phyloP scores from a whole-genome alignment of 2,329 filamentous ascomycete genomes.

The Claviceps sp. region DNA sequence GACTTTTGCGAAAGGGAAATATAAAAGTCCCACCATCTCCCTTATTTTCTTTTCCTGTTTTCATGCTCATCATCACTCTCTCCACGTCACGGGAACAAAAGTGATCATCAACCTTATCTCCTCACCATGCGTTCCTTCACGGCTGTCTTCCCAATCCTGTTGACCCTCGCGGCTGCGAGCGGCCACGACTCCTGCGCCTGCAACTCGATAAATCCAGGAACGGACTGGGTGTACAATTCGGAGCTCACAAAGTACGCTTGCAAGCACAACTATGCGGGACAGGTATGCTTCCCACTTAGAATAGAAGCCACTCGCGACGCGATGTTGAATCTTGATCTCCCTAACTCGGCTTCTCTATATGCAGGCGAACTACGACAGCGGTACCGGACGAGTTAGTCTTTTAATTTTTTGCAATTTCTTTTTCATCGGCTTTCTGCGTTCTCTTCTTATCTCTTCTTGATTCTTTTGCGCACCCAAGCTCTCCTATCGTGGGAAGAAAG shows the following conservation, averaged over 20 bases:
- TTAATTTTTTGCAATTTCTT: too few relatives aligned
- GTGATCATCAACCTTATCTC: too few relatives aligned
- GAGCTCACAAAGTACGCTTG: not conserved
- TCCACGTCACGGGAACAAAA: too few relatives aligned
- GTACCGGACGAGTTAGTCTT: not conserved
- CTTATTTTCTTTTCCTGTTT: too few relatives aligned
- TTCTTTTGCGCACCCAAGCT: not conserved
- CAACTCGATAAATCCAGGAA: too few relatives aligned
- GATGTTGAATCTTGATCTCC: too few relatives aligned
- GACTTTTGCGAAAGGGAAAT: too few relatives aligned
- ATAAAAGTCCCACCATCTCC: too few relatives aligned
- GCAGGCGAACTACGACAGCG: not conserved
- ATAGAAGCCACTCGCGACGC: not conserved
- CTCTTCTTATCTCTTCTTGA: too few relatives aligned
- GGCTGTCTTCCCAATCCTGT: not conserved
- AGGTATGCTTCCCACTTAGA: not conserved
- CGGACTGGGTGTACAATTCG: not conserved
- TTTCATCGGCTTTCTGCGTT: too few relatives aligned
- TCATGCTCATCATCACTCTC: too few relatives aligned
- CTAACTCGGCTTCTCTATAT: not conserved
- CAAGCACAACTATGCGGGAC: not conserved
- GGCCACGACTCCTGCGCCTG: not conserved
- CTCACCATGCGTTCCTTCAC: not conserved
- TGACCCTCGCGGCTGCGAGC: constrained; percentile 11
- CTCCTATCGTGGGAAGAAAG: too few relatives aligned